Evolutionary conservation across 257 asterid species (phyloP).

Genomic region (Gentiana dahurica): DNA sequence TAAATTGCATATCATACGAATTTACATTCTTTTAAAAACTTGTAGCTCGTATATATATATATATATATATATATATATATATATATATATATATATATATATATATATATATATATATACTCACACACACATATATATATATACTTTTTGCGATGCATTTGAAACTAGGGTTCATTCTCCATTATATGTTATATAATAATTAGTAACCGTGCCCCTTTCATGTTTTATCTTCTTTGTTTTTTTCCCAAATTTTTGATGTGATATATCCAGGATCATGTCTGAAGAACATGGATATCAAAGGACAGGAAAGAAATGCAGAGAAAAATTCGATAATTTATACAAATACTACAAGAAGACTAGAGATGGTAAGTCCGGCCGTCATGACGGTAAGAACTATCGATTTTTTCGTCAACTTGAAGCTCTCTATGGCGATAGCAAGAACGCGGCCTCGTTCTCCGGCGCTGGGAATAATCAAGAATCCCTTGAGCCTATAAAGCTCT

Average conservation of each 20-base stretch:
- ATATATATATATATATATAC: too few species aligned
- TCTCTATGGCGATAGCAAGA: slow-evolving; percentile 61
- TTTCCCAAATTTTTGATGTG: not conserved
- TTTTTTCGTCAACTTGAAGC: slow-evolving; percentile 97
- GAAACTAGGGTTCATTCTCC: too few species aligned
- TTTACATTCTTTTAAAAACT: too few species aligned
- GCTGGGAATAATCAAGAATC: slow-evolving; percentile 28
- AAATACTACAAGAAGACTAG: slow-evolving; percentile 96
- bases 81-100: too few species aligned
- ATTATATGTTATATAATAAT: too few species aligned
- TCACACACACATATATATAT: too few species aligned
- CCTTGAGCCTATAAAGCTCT: slow-evolving; percentile 26
- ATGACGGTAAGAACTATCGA: slow-evolving; percentile 91
- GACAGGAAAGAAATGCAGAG: slow-evolving; percentile 95
- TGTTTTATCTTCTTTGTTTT: not conserved
- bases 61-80: too few species aligned
- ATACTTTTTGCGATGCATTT: too few species aligned
- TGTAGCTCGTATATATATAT: too few species aligned
- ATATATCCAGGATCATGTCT: slow-evolving; percentile 60
- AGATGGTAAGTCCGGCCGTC: slow-evolving; percentile 92
- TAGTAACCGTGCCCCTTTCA: not conserved
- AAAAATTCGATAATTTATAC: slow-evolving; percentile 88
- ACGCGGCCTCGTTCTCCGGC: slow-evolving; percentile 28
- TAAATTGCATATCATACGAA: too few species aligned
- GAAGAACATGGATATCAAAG: slow-evolving; percentile 90